phyloP scores from a whole-genome alignment of 768 basidiomycete species.

The Agrocybe pediades region DNA sequence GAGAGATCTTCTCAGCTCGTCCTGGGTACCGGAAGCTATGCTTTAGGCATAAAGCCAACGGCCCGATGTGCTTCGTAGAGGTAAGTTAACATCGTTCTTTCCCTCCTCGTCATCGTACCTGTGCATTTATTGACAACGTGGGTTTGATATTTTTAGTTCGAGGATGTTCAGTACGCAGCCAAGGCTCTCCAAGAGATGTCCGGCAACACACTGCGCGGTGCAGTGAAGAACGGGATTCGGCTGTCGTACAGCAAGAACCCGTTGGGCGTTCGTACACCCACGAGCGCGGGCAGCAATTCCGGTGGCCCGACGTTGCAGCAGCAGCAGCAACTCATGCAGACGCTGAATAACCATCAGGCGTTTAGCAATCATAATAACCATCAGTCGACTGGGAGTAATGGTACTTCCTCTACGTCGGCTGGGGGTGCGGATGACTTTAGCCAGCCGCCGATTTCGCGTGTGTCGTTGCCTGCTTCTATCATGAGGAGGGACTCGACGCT shows the following conservation, averaged over 20 bases:
- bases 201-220: conserved; percentile 86
- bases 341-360: conserved; percentile 28
- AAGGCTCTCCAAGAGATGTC: conserved; percentile 89
- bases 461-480: conserved; percentile 11
- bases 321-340: conserved; percentile 37
- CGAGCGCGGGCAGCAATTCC: conserved; percentile 45
- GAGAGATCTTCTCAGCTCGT: conserved; percentile 77
- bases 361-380: background rate
- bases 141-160: conserved; percentile 59
- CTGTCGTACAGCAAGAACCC: conserved; percentile 98
- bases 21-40: conserved; percentile 90
- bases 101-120: conserved; percentile 51
- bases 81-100: conserved; percentile 38
- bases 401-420: conserved; percentile 19
- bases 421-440: conserved; percentile 20
- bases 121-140: conserved; percentile 30
- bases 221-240: conserved; percentile 94
- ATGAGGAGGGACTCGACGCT: conserved; percentile 19
- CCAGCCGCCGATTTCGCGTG: conserved; percentile 12
- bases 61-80: conserved; percentile 99
- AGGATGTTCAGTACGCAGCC: conserved; percentile 83
- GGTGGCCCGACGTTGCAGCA: conserved; percentile 42
- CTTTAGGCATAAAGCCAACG: conserved; percentile 95
- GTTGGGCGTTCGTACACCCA: conserved; percentile 86
- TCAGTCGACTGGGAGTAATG: conserved; percentile 7